These are phyloP conservation scores for Protomyces inouyei DNA, from an alignment of 1,139 yeast species.

Conservation along the genomic window DNA sequence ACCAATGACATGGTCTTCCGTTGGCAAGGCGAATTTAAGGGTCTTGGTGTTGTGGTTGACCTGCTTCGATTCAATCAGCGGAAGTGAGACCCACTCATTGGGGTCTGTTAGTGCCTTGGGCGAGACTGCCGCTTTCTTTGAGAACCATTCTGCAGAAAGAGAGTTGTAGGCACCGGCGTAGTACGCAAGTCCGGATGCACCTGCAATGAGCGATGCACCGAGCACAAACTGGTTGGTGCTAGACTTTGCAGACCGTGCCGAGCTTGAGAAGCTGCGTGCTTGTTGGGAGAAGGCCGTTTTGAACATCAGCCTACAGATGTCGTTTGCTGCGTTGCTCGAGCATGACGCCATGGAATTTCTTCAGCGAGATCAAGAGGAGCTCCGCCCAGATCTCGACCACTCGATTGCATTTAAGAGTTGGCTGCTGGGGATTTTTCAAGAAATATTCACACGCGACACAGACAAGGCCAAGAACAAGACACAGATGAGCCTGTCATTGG, in stretches of 20 bases:
- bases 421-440: not conserved
- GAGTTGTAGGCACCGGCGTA: constrained; percentile 7
- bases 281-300: not conserved
- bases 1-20: constrained; percentile 67
- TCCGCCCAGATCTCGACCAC: not conserved
- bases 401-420: not conserved
- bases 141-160: constrained; percentile 20
- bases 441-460: not conserved
- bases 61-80: constrained; percentile 54
- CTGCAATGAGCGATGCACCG: not conserved
- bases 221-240: not conserved
- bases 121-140: constrained; percentile 10
- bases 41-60: constrained; percentile 53
- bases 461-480: not conserved
- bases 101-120: constrained; percentile 28
- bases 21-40: constrained; percentile 67
- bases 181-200: constrained; percentile 14
- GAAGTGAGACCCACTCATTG: constrained; percentile 69
- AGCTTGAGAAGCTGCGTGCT: not conserved
- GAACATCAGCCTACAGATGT: not conserved
- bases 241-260: not conserved
- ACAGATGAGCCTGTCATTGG: not conserved
- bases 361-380: too few species aligned
- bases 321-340: not conserved
- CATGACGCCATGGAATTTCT: not conserved